Evolutionary conservation across 129 eudicot species (phyloP).

Genomic region (Escallonia herrerae): DNA sequence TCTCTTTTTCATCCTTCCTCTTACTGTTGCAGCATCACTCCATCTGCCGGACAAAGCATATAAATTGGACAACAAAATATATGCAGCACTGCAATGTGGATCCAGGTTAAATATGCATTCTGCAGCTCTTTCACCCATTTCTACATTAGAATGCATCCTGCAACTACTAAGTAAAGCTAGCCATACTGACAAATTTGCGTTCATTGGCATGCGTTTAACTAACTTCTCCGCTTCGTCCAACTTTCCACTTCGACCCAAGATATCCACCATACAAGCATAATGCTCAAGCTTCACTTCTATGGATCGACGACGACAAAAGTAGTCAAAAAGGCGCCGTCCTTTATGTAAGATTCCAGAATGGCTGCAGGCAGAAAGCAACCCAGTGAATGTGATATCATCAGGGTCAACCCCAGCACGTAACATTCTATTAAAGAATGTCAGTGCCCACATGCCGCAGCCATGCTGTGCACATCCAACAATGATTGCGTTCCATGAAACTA

Average conservation of each 20-base stretch:
- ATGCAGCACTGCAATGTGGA: constrained; percentile 63
- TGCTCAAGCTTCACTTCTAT: constrained; percentile 60
- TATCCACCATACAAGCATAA: constrained; percentile 83
- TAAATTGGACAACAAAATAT: constrained; percentile 58
- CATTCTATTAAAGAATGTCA: constrained; percentile 56
- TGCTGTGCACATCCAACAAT: constrained; percentile 92
- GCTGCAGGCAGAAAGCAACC: constrained; percentile 68
- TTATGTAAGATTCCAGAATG: constrained; percentile 63
- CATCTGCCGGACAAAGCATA: constrained; percentile 73
- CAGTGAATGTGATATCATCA: constrained; percentile 73
- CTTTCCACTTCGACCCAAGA: constrained; percentile 60
- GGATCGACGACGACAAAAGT: constrained; percentile 13
- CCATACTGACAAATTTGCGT: constrained; percentile 51
- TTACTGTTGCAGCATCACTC: constrained; percentile 65
- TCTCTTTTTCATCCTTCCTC: too few relatives aligned
- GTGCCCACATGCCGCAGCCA: constrained; percentile 59
- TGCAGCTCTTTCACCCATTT: constrained; percentile 63
- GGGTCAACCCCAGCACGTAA: constrained; percentile 35
- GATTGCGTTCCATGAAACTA: constrained; percentile 78
- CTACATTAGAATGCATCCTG: constrained; percentile 45
- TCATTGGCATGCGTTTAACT: constrained; percentile 56
- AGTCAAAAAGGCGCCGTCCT: constrained; percentile 47
- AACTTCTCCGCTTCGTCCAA: constrained; percentile 69
- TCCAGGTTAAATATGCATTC: constrained; percentile 39
- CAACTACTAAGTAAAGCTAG: constrained; percentile 71